Evolutionary conservation across 352 stramenopile genomes (phyloP).

Genomic region (Phytophthora cryptogea): DNA sequence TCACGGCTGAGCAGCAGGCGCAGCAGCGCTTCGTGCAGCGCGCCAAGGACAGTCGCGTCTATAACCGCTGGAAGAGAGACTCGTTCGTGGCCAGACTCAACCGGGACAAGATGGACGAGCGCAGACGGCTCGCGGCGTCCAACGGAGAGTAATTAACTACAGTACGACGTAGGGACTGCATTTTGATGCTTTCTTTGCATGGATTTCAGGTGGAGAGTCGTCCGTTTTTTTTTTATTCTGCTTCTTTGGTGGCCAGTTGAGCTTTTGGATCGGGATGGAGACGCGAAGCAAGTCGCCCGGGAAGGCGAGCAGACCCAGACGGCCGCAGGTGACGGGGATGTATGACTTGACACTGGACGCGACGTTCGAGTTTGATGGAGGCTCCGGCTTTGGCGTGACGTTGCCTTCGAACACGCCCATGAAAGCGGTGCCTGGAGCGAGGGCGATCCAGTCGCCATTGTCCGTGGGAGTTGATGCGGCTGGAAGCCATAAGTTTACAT

Average conservation of each 20-base stretch:
- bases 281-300: background rate
- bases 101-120: slow-evolving; percentile 73
- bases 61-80: slow-evolving; percentile 69
- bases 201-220: background rate
- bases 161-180: background rate
- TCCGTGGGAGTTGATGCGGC: slow-evolving; percentile 1
- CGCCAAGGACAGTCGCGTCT: slow-evolving; percentile 52
- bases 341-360: slow-evolving; percentile 61
- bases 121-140: slow-evolving; percentile 30
- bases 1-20: slow-evolving; percentile 54
- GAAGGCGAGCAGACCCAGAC: slow-evolving; percentile 6
- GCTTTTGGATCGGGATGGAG: background rate
- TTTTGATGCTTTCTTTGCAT: background rate
- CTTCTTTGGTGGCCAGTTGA: slow-evolving; percentile 16
- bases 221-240: slow-evolving; percentile 14
- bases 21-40: slow-evolving; percentile 58
- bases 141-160: slow-evolving; percentile 20
- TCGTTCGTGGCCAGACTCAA: slow-evolving; percentile 86
- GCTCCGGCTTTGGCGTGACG: slow-evolving; percentile 62
- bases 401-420: slow-evolving; percentile 63
- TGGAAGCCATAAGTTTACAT: slow-evolving; percentile 60
- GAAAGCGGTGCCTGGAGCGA: slow-evolving; percentile 32
- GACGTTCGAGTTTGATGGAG: slow-evolving; percentile 76
- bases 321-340: slow-evolving; percentile 23
- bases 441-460: slow-evolving; percentile 26